Percentiles rank a stretch among this genome's conserved stretches.
Conservation (phyloP, 192 early-diverging fungal species). For the Dissophora ornata region DNA sequence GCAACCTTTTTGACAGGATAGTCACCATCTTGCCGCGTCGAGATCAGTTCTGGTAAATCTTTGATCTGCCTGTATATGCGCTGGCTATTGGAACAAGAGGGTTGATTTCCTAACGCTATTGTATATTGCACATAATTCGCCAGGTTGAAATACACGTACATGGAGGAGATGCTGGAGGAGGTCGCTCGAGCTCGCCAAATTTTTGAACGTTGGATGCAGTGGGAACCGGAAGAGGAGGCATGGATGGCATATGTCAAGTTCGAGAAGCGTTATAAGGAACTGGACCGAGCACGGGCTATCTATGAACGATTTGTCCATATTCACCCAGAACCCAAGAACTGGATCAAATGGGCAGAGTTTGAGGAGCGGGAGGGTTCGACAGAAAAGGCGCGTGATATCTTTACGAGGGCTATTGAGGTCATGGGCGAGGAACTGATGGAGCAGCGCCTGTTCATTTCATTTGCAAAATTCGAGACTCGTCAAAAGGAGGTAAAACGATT, state of each 20-base stretch:
- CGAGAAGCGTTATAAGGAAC: conserved; percentile 89
- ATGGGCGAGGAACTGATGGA: conserved; percentile 93
- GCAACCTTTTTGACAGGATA: conserved; percentile 95
- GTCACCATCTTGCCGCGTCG: conserved; percentile 87
- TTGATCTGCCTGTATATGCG: too few relatives aligned
- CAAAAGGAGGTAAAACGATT: conserved; percentile 85
- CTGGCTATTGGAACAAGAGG: neutral
- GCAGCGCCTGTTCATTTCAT: conserved; percentile 94
- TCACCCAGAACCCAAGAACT: conserved; percentile 93
- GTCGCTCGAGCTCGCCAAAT: conserved; percentile 88
- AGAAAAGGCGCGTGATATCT: conserved; percentile 88
- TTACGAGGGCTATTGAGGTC: conserved; percentile 85
- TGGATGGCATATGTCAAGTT: conserved; percentile 97
- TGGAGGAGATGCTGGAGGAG: conserved; percentile 98
- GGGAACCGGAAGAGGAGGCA: conserved; percentile 93
- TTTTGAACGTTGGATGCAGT: conserved; percentile 99
- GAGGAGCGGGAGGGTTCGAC: conserved; percentile 84
- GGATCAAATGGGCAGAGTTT: conserved; percentile 97
- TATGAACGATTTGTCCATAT: conserved; percentile 89
- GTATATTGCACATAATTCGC: too few relatives aligned
- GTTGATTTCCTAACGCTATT: too few relatives aligned
- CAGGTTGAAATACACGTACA: conserved; percentile 95
- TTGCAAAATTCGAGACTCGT: conserved; percentile 95
- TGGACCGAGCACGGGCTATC: conserved; percentile 81
- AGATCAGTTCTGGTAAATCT: conserved; percentile 77